These are phyloP conservation scores for Syncephalastrum sp. DNA, from an alignment of 371 early-diverging fungal genomes.

Conservation along the genomic window DNA sequence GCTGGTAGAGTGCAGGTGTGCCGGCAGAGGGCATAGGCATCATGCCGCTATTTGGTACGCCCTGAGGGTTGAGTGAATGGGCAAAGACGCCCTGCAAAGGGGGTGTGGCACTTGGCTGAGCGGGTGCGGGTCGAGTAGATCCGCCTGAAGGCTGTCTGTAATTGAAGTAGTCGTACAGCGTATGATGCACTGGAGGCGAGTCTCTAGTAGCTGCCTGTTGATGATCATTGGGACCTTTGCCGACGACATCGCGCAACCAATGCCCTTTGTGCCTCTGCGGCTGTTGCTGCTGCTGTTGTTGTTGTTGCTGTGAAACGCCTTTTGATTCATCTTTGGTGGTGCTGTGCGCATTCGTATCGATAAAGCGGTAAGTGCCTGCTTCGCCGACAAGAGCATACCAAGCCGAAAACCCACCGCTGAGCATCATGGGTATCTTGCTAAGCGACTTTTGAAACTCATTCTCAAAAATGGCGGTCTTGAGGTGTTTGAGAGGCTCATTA, in stretches of 20 bases:
- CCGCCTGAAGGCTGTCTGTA: slow-evolving; percentile 17
- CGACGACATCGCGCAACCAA: slow-evolving; percentile 19
- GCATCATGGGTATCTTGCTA: slow-evolving; percentile 55
- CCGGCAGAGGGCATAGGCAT: neutral
- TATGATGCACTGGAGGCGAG: slow-evolving; percentile 14
- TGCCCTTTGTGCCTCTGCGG: slow-evolving; percentile 4
- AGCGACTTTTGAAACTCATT: slow-evolving; percentile 54
- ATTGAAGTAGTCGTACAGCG: slow-evolving; percentile 38
- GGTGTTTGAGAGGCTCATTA: slow-evolving; percentile 26
- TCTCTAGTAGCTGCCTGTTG: slow-evolving; percentile 1
- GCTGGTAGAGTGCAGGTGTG: no score
- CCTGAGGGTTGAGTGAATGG: slow-evolving; percentile 8
- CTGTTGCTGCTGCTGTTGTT: slow-evolving; percentile 3
- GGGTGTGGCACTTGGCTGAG: slow-evolving; percentile 9
- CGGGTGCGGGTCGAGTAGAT: neutral
- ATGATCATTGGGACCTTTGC: slow-evolving; percentile 10
- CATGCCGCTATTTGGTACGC: neutral
- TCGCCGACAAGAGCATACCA: slow-evolving; percentile 59
- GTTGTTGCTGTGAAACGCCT: slow-evolving; percentile 1
- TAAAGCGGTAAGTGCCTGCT: slow-evolving; percentile 32
- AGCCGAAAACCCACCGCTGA: slow-evolving; percentile 77
- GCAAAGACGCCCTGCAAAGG: slow-evolving; percentile 27
- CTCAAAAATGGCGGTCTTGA: slow-evolving; percentile 60
- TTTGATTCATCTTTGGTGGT: neutral
- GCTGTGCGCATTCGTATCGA: neutral